Conservation (phyloP, 768 basidiomycete genomes). For the Chiua virens region DNA sequence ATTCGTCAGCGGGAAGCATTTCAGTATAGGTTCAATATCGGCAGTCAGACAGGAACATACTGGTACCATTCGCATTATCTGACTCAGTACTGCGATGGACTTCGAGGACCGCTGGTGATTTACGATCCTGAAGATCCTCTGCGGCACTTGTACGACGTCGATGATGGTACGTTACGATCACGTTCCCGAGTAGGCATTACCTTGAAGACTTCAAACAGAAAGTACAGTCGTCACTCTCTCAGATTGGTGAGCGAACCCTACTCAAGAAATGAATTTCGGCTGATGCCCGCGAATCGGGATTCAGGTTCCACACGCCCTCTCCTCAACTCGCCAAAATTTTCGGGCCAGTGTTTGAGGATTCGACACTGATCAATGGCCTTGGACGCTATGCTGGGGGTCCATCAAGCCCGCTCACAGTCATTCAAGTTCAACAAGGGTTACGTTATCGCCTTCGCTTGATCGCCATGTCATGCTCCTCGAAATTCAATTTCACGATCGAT, state of each 20-base stretch:
- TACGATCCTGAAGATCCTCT: slow-evolving; percentile 33
- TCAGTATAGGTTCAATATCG: slow-evolving; percentile 34
- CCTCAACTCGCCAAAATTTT: slow-evolving; percentile 11
- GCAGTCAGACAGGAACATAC: slow-evolving; percentile 34
- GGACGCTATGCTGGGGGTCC: slow-evolving; percentile 45
- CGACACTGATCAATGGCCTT: slow-evolving; percentile 50
- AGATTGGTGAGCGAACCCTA: slow-evolving; percentile 35
- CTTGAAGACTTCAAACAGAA: neutral
- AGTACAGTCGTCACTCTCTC: slow-evolving; percentile 31
- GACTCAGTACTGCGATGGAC: slow-evolving; percentile 41
- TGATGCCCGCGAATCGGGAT: neutral
- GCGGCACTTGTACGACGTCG: slow-evolving; percentile 32
- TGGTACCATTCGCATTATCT: slow-evolving; percentile 48
- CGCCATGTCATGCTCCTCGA: slow-evolving; percentile 44
- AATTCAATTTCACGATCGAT: slow-evolving; percentile 41
- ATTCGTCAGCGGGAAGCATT: slow-evolving; percentile 36
- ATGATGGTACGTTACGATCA: slow-evolving; percentile 18
- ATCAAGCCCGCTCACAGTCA: slow-evolving; percentile 36
- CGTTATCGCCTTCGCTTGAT: slow-evolving; percentile 54
- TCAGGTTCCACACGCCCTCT: slow-evolving; percentile 35
- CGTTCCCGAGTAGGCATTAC: neutral
- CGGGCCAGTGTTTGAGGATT: slow-evolving; percentile 20
- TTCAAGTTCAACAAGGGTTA: slow-evolving; percentile 38
- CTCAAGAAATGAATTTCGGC: neutral
- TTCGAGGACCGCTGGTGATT: slow-evolving; percentile 35